Evolutionary conservation across 345 rosid genomes (phyloP).

Genomic region (Odontarrhena argentea): DNA sequence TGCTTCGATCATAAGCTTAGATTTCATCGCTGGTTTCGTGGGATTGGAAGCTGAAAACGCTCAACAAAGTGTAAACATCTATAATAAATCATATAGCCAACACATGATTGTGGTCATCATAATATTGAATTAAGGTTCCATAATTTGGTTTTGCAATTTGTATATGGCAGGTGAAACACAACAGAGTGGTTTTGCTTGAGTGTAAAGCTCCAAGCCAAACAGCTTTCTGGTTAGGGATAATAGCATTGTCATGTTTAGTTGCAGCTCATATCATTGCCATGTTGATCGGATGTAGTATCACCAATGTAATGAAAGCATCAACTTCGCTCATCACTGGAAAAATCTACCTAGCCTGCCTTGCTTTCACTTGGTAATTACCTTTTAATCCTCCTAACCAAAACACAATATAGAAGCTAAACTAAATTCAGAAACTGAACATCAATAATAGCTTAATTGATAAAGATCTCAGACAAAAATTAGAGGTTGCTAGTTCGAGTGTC

Average conservation of each 20-base stretch:
- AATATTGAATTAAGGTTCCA: not conserved
- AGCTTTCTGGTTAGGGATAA: conserved; percentile 29
- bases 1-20: conserved; percentile 23
- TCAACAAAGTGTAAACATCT: conserved; percentile 23
- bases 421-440: too few relatives aligned
- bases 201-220: conserved; percentile 36
- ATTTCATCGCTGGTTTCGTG: conserved; percentile 19
- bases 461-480: too few relatives aligned
- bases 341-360: conserved; percentile 1
- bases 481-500: too few relatives aligned
- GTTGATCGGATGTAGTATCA: conserved; percentile 24
- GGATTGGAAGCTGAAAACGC: conserved; percentile 19
- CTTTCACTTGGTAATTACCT: conserved; percentile 19
- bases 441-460: too few relatives aligned
- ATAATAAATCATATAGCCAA: not conserved
- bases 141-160: too few relatives aligned
- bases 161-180: conserved; percentile 34
- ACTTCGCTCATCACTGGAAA: conserved; percentile 9
- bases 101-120: not conserved
- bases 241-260: conserved; percentile 22
- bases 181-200: conserved; percentile 19
- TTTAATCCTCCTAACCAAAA: not conserved
- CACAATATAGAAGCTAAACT: not conserved
- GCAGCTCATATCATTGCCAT: conserved; percentile 22
- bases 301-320: not conserved